A percentile compares a stretch with the other conserved stretches of the same genome.
Evolutionary conservation across 2,329 filamentous ascomycete genomes (phyloP).

Genomic region (Acephala macrosclerotiorum): DNA sequence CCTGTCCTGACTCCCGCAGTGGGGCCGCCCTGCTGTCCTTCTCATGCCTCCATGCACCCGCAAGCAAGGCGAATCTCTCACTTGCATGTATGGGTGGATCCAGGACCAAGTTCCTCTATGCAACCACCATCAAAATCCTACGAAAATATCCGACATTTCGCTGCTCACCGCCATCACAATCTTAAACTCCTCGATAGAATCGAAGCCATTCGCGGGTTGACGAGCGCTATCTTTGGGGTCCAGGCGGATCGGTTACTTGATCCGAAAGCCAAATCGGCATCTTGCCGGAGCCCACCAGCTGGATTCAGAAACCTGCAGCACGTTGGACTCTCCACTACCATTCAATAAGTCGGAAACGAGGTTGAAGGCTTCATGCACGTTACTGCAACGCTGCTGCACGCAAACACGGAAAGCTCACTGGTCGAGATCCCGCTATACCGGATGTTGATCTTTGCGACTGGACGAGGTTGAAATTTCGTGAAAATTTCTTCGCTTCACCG

Average conservation of each 20-base stretch:
- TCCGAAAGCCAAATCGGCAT: constrained; percentile 5
- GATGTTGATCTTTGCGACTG: constrained; percentile 34
- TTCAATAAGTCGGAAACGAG: neutral
- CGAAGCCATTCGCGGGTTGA: neutral
- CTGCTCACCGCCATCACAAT: constrained; percentile 37
- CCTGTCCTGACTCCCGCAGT: constrained; percentile 10
- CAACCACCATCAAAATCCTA: constrained; percentile 1
- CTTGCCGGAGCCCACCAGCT: constrained; percentile 2
- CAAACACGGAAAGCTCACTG: constrained; percentile 18
- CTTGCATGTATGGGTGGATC: neutral
- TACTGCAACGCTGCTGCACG: constrained; percentile 20
- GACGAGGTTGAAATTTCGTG: constrained; percentile 14
- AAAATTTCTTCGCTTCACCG: constrained; percentile 33
- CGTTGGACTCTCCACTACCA: constrained; percentile 8
- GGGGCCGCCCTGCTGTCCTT: neutral
- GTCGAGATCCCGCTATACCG: constrained; percentile 34
- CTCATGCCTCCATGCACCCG: neutral
- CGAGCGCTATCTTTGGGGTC: neutral
- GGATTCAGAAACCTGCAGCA: constrained; percentile 12
- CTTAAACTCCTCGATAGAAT: constrained; percentile 24
- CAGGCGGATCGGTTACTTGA: constrained; percentile 1
- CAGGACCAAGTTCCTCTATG: neutral
- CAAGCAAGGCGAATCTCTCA: neutral
- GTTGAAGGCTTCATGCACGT: neutral
- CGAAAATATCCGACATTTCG: neutral